phyloP scores from a whole-genome alignment of 2,329 filamentous ascomycete species.

The Claviceps purpurea region DNA sequence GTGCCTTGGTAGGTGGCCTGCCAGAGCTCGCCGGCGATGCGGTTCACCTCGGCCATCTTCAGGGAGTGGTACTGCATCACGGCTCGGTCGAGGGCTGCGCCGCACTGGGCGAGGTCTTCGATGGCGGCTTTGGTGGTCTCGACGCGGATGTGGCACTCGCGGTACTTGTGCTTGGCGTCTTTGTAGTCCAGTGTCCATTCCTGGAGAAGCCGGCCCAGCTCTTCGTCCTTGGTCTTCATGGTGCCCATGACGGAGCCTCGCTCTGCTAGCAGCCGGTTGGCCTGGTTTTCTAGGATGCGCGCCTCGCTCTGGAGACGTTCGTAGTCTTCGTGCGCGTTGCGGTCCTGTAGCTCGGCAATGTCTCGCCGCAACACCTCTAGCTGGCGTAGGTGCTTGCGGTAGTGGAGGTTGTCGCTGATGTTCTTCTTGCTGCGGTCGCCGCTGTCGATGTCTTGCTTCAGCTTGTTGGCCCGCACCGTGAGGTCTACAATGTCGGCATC shows the following conservation, averaged over 20 bases:
- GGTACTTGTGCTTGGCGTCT: constrained; percentile 66
- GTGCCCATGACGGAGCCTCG: constrained; percentile 62
- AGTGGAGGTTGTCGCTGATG: constrained; percentile 79
- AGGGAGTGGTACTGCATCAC: constrained; percentile 94
- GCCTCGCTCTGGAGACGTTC: constrained; percentile 60
- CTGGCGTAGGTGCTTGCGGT: constrained; percentile 59
- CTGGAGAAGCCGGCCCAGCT: constrained; percentile 55
- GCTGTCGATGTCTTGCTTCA: constrained; percentile 65
- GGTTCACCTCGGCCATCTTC: constrained; percentile 98
- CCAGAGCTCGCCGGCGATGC: constrained; percentile 93
- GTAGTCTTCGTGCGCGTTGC: constrained; percentile 74
- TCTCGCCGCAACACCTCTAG: constrained; percentile 55
- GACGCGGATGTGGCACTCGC: constrained; percentile 77
- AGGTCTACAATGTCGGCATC: constrained; percentile 57
- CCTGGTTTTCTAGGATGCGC: constrained; percentile 49
- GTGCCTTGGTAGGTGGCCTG: constrained; percentile 92
- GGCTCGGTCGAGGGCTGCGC: constrained; percentile 76
- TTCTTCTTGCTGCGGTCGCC: constrained; percentile 74
- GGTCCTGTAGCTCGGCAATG: constrained; percentile 60
- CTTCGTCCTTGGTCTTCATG: constrained; percentile 74
- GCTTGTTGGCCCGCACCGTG: constrained; percentile 58
- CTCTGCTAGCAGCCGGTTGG: constrained; percentile 58
- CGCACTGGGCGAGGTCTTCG: constrained; percentile 75
- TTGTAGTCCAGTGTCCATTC: constrained; percentile 85
- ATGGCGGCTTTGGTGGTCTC: constrained; percentile 87